A percentile compares a stretch with the other conserved stretches of the same genome.
These are phyloP conservation scores for Naegleria gruberi DNA, from an alignment of 208 protist genomes.

Conservation along the genomic window DNA sequence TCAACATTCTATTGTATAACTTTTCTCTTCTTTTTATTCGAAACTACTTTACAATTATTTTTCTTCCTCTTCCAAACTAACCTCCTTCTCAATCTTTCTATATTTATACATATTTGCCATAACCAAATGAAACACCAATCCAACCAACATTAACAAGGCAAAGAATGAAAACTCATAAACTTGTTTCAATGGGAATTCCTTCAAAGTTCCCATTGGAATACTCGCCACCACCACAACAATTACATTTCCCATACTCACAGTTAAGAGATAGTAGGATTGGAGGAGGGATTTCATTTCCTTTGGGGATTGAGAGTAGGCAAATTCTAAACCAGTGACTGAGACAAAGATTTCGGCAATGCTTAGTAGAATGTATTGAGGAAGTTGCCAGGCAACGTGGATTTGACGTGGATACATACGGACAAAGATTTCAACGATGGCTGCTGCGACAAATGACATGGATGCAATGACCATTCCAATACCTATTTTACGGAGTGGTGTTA, in stretches of 20 bases:
- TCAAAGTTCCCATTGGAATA: background rate
- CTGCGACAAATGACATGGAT: conserved; percentile 35
- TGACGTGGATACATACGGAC: conserved; percentile 9
- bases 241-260: conserved; percentile 39
- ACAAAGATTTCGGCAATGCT: conserved; percentile 44
- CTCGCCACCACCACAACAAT: conserved; percentile 44
- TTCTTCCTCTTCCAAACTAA: no score
- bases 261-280: conserved; percentile 19
- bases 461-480: conserved; percentile 41
- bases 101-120: conserved; percentile 39
- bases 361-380: conserved; percentile 46
- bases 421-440: conserved; percentile 36
- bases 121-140: conserved; percentile 32
- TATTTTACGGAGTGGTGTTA: conserved; percentile 38
- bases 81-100: no score
- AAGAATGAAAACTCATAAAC: conserved; percentile 44
- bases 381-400: conserved; percentile 37
- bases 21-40: no score
- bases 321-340: conserved; percentile 29
- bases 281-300: conserved; percentile 17
- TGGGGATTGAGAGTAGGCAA: conserved; percentile 18
- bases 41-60: no score
- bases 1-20: no score
- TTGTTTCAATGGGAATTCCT: conserved; percentile 9
- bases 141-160: conserved; percentile 36